Percentiles rank a stretch among this genome's conserved stretches.
These are phyloP conservation scores for Ophiosphaerella narmari DNA, from an alignment of 2,329 filamentous ascomycete genomes.

Conservation along the genomic window DNA sequence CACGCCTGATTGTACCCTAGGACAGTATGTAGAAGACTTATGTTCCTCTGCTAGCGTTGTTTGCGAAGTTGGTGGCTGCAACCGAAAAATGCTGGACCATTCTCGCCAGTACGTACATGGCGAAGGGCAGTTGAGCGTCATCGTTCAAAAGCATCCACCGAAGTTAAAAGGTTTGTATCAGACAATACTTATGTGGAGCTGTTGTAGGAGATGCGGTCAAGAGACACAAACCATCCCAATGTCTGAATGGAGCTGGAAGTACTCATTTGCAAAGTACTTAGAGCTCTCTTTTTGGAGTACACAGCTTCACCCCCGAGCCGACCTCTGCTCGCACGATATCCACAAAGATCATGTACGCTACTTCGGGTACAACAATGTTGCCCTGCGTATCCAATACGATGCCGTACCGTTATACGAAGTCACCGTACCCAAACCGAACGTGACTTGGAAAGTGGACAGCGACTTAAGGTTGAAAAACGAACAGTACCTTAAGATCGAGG, in stretches of 20 bases:
- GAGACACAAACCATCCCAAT: conserved; percentile 89
- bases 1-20: conserved; percentile 84
- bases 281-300: conserved; percentile 96
- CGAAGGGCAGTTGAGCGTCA: conserved; percentile 88
- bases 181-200: conserved; percentile 96
- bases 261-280: conserved; percentile 98
- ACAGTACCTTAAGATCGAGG: conserved; percentile 78
- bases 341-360: conserved; percentile 91
- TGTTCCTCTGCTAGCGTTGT: conserved; percentile 75
- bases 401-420: conserved; percentile 92
- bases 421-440: conserved; percentile 82
- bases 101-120: conserved; percentile 97
- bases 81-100: conserved; percentile 86
- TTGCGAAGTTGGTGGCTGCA: conserved; percentile 84
- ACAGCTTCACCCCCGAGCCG: conserved; percentile 73
- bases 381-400: conserved; percentile 89
- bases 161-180: conserved; percentile 69
- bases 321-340: conserved; percentile 86
- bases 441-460: conserved; percentile 98
- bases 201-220: conserved; percentile 87
- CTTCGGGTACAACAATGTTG: conserved; percentile 85
- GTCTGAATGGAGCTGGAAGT: conserved; percentile 95
- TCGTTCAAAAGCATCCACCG: conserved; percentile 76
- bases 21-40: conserved; percentile 92
- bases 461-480: conserved; percentile 93